These are phyloP conservation scores for Podaxis pistillaris DNA, from an alignment of 768 basidiomycete genomes.

Conservation along the genomic window DNA sequence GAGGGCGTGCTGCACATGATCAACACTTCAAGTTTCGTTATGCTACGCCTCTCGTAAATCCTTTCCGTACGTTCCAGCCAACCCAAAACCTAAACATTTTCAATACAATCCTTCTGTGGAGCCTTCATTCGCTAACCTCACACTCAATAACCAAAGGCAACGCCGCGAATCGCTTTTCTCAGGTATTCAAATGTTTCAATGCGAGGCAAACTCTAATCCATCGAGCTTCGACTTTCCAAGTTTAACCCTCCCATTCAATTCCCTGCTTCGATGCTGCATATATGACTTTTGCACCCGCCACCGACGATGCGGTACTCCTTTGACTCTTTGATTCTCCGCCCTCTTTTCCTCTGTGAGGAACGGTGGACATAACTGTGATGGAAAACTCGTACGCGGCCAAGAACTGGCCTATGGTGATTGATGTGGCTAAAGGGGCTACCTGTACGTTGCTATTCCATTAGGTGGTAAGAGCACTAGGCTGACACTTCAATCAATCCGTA, in stretches of 20 bases:
- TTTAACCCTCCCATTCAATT: not conserved
- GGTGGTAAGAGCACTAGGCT: not conserved
- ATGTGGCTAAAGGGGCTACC: not conserved
- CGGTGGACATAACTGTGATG: not conserved
- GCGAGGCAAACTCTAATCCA: not conserved
- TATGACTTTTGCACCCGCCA: not conserved
- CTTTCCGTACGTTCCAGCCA: too few relatives aligned
- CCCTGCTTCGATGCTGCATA: not conserved
- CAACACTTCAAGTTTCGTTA: too few relatives aligned
- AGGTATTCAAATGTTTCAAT: too few relatives aligned
- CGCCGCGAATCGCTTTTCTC: too few relatives aligned
- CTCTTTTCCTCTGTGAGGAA: not conserved
- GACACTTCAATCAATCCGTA: not conserved
- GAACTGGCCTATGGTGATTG: not conserved
- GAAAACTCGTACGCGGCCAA: not conserved
- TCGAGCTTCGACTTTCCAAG: not conserved
- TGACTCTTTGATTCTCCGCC: not conserved
- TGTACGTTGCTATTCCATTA: not conserved
- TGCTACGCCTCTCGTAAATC: too few relatives aligned
- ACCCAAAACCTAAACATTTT: too few relatives aligned
- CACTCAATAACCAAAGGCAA: too few relatives aligned
- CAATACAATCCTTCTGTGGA: too few relatives aligned
- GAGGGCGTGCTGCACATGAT: too few relatives aligned
- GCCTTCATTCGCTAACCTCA: too few relatives aligned
- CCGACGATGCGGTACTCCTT: not conserved